Evolutionary conservation across 495 filamentous ascomycete species (phyloP).

Genomic region (Xylaria cubensis): DNA sequence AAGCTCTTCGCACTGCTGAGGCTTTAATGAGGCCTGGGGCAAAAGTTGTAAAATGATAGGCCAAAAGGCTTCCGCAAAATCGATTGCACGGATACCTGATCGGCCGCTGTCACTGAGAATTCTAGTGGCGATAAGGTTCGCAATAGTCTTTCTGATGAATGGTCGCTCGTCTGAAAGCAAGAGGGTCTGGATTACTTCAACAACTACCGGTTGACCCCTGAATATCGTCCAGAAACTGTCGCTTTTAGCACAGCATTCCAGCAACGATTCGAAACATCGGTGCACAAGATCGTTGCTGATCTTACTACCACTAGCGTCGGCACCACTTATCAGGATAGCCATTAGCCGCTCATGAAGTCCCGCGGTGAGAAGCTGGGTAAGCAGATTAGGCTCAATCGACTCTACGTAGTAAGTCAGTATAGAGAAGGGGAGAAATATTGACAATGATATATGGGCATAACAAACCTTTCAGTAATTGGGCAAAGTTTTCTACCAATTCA

Average conservation of each 20-base stretch:
- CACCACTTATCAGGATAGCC: slow-evolving; percentile 41
- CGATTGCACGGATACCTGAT: slow-evolving; percentile 34
- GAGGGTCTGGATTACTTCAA: slow-evolving; percentile 44
- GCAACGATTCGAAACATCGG: slow-evolving; percentile 65
- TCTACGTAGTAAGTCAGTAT: slow-evolving; percentile 27
- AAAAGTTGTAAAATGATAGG: slow-evolving; percentile 53
- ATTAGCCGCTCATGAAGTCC: slow-evolving; percentile 48
- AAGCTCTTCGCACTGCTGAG: slow-evolving; percentile 51
- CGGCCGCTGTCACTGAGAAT: slow-evolving; percentile 25
- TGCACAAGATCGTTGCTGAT: slow-evolving; percentile 52
- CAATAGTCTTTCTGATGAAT: slow-evolving; percentile 49
- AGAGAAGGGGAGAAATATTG: background rate
- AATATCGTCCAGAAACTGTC: slow-evolving; percentile 65
- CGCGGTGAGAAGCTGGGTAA: slow-evolving; percentile 38
- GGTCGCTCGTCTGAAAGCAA: slow-evolving; percentile 51
- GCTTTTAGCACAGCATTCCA: slow-evolving; percentile 70
- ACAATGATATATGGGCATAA: background rate
- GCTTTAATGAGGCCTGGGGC: slow-evolving; percentile 41
- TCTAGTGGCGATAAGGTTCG: slow-evolving; percentile 45
- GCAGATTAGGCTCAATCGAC: slow-evolving; percentile 28
- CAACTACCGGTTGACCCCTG: slow-evolving; percentile 42
- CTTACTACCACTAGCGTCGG: slow-evolving; percentile 34
- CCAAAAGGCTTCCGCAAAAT: slow-evolving; percentile 57
- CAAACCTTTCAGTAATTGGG: slow-evolving; percentile 53
- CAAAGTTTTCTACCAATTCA: slow-evolving; percentile 50